A percentile compares a stretch with the other conserved stretches of the same genome.
phyloP scores from a whole-genome alignment of 2,329 filamentous ascomycete genomes.

The Aspergillus awamori region DNA sequence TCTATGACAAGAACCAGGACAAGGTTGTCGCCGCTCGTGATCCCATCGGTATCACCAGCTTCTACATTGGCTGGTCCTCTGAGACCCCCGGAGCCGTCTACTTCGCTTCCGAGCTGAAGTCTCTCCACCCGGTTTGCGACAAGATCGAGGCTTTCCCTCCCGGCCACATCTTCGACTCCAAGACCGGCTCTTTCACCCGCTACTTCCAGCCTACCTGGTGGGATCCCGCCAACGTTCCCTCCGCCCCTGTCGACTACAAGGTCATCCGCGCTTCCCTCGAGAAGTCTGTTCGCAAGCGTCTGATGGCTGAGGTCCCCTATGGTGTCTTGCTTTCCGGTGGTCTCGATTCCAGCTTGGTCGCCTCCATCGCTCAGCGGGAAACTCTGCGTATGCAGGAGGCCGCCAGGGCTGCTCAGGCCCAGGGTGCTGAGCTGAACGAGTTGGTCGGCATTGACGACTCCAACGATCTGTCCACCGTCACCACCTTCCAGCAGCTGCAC shows the following conservation, averaged over 20 bases:
- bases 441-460: conserved; percentile 94
- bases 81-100: conserved; percentile 81
- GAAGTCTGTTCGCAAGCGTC: conserved; percentile 87
- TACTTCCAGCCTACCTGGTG: conserved; percentile 95
- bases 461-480: conserved; percentile 84
- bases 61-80: conserved; percentile 93
- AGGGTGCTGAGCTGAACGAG: conserved; percentile 52
- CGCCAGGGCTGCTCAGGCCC: conserved; percentile 50
- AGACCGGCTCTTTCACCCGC: conserved; percentile 78
- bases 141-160: conserved; percentile 92
- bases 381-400: conserved; percentile 74
- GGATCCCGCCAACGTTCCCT: conserved; percentile 77
- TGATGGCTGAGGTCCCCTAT: conserved; percentile 99
- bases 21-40: conserved; percentile 91
- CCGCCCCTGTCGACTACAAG: conserved; percentile 81
- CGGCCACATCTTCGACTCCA: conserved; percentile 93
- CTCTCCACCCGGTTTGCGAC: conserved; percentile 89
- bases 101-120: conserved; percentile 98
- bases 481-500: conserved; percentile 91
- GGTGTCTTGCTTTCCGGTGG: conserved; percentile 94
- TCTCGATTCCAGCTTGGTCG: conserved; percentile 92
- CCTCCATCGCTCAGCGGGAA: conserved; percentile 92
- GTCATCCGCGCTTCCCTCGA: conserved; percentile 79
- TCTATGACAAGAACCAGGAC: conserved; percentile 94
- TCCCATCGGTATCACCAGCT: conserved; percentile 94